A percentile compares a stretch with the other conserved stretches of the same genome.
Evolutionary conservation across 1,139 yeast genomes (phyloP).

Genomic region (Scheffersomyces titani): DNA sequence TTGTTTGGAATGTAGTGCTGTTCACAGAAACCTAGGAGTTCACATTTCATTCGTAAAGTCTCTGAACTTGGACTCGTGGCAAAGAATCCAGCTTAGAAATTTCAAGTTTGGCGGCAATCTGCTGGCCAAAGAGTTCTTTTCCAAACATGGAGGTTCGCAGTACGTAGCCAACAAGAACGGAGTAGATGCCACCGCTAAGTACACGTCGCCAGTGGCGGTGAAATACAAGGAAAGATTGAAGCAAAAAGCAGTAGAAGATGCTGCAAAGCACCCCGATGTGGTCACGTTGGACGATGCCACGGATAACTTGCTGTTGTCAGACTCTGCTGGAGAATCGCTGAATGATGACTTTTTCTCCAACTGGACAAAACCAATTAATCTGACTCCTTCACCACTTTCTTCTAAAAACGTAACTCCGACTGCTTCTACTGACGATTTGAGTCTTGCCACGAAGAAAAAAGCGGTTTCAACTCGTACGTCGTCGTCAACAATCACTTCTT

Average conservation of each 20-base stretch:
- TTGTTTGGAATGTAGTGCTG: conserved; percentile 52
- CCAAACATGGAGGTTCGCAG: conserved; percentile 82
- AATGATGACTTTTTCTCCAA: conserved; percentile 87
- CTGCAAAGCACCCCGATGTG: conserved; percentile 63
- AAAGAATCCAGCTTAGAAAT: conserved; percentile 80
- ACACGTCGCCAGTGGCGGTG: conserved; percentile 75
- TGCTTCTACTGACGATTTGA: conserved; percentile 39
- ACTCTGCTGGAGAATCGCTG: conserved; percentile 39
- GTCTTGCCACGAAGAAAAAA: conserved; percentile 20
- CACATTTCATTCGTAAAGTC: conserved; percentile 73
- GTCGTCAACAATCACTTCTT: conserved; percentile 27
- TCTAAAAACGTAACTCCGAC: conserved; percentile 53
- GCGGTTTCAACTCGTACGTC: conserved; percentile 19
- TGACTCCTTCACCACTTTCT: conserved; percentile 56
- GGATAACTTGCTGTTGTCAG: conserved; percentile 29
- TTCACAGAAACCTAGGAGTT: conserved; percentile 52
- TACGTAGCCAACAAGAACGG: conserved; percentile 47
- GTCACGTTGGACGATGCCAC: conserved; percentile 62
- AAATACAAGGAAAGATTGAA: conserved; percentile 80
- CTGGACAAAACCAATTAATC: conserved; percentile 76
- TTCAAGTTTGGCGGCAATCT: conserved; percentile 94
- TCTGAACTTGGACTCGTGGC: conserved; percentile 88
- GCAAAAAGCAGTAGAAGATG: conserved; percentile 67
- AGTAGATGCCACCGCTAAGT: conserved; percentile 73
- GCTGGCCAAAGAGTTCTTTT: conserved; percentile 77